A percentile compares a stretch with the other conserved stretches of the same genome.
These are phyloP conservation scores for Quercus agrifolia DNA, from an alignment of 306 rosid genomes.

Conservation along the genomic window DNA sequence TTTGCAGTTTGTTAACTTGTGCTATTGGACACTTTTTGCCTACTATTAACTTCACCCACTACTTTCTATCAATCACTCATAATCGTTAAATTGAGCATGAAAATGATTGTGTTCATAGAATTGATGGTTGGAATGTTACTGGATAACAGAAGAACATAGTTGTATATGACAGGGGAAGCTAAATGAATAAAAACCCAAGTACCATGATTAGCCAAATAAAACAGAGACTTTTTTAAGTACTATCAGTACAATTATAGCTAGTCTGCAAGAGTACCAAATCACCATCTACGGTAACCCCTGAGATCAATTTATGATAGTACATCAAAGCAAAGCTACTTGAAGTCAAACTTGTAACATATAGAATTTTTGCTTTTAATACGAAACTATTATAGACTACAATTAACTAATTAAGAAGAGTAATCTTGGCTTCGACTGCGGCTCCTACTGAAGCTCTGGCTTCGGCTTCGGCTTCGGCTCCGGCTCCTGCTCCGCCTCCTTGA, in stretches of 20 bases:
- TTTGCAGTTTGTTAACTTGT: too few species aligned
- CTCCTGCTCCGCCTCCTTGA: constrained; percentile 30
- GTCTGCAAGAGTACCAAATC: not conserved
- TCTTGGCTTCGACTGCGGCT: constrained; percentile 49
- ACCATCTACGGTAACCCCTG: not conserved
- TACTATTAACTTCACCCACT: too few species aligned
- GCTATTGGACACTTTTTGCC: too few species aligned
- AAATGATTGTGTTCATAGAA: too few species aligned
- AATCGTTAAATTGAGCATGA: too few species aligned
- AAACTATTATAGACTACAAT: not conserved
- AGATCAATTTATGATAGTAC: not conserved
- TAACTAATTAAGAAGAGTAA: constrained; percentile 39
- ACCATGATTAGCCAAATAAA: too few species aligned
- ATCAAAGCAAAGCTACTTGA: not conserved
- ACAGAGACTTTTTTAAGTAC: not conserved
- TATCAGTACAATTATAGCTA: not conserved
- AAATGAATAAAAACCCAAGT: too few species aligned
- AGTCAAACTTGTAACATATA: not conserved
- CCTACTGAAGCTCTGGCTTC: constrained; percentile 39
- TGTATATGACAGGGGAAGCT: too few species aligned
- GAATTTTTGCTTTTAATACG: too few species aligned
- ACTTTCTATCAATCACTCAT: too few species aligned
- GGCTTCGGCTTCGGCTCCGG: not conserved
- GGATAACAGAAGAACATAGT: too few species aligned
- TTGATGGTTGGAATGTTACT: too few species aligned